Percentiles rank a stretch among this genome's conserved stretches.
Evolutionary conservation across 768 basidiomycete species (phyloP).

Genomic region (Boletus fagicola): DNA sequence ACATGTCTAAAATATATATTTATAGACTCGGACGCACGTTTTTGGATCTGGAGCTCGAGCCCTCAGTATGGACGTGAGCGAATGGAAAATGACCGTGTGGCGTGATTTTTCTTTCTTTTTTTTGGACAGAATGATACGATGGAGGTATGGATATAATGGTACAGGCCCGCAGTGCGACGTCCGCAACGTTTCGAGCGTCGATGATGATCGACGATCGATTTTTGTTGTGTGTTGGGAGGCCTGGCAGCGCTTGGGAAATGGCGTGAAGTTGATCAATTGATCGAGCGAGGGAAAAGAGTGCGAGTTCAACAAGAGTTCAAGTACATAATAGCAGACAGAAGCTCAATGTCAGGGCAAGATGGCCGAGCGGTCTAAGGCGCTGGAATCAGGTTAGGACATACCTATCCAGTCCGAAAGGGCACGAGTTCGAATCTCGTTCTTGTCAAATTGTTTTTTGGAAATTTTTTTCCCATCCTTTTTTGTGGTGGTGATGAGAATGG

Average conservation of each 20-base stretch:
- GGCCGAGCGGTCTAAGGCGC: constrained; percentile 64
- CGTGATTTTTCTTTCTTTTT: not conserved
- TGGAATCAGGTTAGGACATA: constrained; percentile 43
- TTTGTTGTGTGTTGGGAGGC: not conserved
- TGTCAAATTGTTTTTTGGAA: constrained; percentile 29
- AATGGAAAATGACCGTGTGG: not conserved
- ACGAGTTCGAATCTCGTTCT: constrained; percentile 40
- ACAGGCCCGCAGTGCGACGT: not conserved
- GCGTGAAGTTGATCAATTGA: not conserved
- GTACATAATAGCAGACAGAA: not conserved
- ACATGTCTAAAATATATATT: not conserved
- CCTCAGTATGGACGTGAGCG: not conserved
- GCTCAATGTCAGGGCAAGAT: constrained; percentile 31
- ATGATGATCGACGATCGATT: not conserved
- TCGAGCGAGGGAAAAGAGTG: too few relatives aligned
- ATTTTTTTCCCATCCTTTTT: not conserved
- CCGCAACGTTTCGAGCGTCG: not conserved
- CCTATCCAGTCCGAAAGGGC: constrained; percentile 32
- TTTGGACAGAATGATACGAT: not conserved
- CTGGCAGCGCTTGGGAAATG: not conserved
- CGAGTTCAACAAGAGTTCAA: too few relatives aligned
- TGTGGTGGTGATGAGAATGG: too few relatives aligned
- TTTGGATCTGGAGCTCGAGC: not conserved
- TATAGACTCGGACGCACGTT: not conserved
- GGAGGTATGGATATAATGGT: not conserved